Base-by-base conservation (phyloP, 352 stramenopile species). In the Pythium coloratum region DNA sequence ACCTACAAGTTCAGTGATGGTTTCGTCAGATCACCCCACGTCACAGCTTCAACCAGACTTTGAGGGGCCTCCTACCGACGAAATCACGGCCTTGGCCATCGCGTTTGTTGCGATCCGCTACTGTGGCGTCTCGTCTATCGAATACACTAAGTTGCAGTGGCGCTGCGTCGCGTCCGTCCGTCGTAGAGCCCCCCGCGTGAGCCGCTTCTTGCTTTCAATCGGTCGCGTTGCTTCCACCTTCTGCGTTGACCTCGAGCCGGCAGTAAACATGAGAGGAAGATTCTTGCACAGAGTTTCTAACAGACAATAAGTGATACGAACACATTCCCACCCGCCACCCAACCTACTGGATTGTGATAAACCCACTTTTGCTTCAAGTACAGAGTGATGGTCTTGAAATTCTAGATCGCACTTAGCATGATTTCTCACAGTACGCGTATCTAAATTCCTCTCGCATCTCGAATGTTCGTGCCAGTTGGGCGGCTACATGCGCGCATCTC, bases 21-120 rank as follows among this genome's bases (percentile, higher is more conserved):
- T 5, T 32, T 32, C 20, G 12, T 32, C 28, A 30, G 28, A 30
- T 30, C 28, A 30, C 3, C 26, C 47, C 10, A 6, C 20, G 7
- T 55, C 47, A 18, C 26, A 55, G 47, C 47, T 55, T 55, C 47
- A 55, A 55, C 47, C 26, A 34, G 20, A 33, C 18, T 55, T 55
- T 33, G 32, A 55, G 34, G 46, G 18, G 26, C 32, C 20, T 69
- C 74, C 50, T 73, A 90, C 82, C 65, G 79, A 89, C 28, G 81
- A 87, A 69, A 89, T 87, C 55, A 91, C 80, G 24, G 82, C 78
- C 68, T 88, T 89, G 4, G 82, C 82, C 82, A 91, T 90, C n/a
- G 64, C 50, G 44, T 8, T 59, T 12, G 14, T 30, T 18, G 6
- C 5, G 47, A 14, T 36, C 47, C 13, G 24, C 47, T 55, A 55